Base-by-base conservation (phyloP, 176 grass and related monocot genomes). In the Oryza officinalis region DNA sequence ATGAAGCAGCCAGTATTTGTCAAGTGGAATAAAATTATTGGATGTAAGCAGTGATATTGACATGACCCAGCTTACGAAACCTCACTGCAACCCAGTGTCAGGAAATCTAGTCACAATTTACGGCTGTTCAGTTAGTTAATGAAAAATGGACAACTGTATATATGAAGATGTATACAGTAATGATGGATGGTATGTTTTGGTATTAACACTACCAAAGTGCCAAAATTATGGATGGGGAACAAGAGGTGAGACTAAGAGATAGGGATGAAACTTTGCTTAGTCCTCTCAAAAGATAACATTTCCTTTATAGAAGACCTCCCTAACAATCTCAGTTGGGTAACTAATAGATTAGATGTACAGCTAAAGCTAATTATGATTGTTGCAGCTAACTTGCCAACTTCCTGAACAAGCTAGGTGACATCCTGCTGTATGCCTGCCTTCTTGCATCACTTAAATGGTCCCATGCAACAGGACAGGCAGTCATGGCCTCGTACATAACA, bases 1-100 rank as follows among this genome's bases (percentile, higher is more conserved):
- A 32, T 60, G 23, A 80, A 81, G 27, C 25, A 89, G 23, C 49
- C 78, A 65, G 70, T 11, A 78, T 45, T 35, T 85, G 33, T 71
- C 47, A 74, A 38, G 26, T 54, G 63, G 17, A 72, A 89, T 60
- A 22, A 77, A 72, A 59, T 33, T 45, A 69, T 28, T 33, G 27
- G 76, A 76, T 65, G 44, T 41, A 76, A 65, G 18, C 77, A 85
- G 71, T 37, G 25, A 44, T 63, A 80, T 37, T 44, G 67, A 41
- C 10, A 40, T 52, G 65, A 81, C 23, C 33, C 32, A 49, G 18
- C 47, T 46, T 74, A 52, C 30, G 66, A 70, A 81, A 50, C 40
- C 52, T 80, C 37, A 61, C n/a, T 47, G 79, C 8, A 69, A 47
- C 40, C 73, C 63, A 3, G 8, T 57, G 17, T 46, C 45, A 69